Evolutionary conservation across 139 green algal genomes (phyloP).

Genomic region (Chlamydomonas eustigma): DNA sequence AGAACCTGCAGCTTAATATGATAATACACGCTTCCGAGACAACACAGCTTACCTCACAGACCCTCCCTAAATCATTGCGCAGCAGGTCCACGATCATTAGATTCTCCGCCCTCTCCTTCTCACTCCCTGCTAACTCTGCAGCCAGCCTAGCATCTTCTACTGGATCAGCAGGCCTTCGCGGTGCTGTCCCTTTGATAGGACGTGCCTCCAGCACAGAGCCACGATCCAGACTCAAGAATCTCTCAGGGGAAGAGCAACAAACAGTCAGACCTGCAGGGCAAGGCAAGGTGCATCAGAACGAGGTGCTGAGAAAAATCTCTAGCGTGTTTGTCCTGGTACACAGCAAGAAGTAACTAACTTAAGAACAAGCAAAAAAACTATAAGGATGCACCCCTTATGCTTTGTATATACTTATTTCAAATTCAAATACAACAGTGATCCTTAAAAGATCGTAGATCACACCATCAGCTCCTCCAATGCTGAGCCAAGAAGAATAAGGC

Average conservation of each 20-base stretch:
- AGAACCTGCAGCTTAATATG: too few species aligned
- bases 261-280: constrained; percentile 33
- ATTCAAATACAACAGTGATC: too few species aligned
- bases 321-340: too few species aligned
- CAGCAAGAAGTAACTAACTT: too few species aligned
- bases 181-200: constrained; percentile 83
- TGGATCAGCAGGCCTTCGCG: neutral
- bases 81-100: constrained; percentile 99
- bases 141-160: constrained; percentile 32
- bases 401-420: too few species aligned
- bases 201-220: constrained; percentile 84
- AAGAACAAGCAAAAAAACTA: too few species aligned
- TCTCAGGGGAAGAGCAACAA: constrained; percentile 92
- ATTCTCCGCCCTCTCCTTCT: constrained; percentile 97
- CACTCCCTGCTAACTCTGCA: constrained; percentile 48
- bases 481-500: constrained; percentile 87
- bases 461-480: constrained; percentile 41
- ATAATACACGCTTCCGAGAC: too few species aligned
- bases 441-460: too few species aligned
- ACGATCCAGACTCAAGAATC: constrained; percentile 80
- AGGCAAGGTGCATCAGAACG: neutral
- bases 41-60: constrained; percentile 55
- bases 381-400: too few species aligned
- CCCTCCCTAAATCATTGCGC: constrained; percentile 90
- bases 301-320: too few species aligned